Base-by-base conservation (phyloP, 768 basidiomycete species). In the Mycena filopes region DNA sequence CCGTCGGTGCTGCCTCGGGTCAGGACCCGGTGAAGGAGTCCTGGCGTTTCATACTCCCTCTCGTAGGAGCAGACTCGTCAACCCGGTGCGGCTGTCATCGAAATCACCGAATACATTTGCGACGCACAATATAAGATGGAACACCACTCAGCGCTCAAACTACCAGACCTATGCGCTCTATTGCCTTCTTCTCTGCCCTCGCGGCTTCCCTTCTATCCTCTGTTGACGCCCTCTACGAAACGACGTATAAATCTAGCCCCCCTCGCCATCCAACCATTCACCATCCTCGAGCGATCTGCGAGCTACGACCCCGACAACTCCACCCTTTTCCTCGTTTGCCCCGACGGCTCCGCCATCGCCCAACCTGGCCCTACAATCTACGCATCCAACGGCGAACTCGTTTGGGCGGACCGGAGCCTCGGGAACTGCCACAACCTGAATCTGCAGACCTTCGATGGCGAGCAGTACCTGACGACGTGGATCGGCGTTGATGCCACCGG, bases 381-480 rank as follows among this genome's bases (percentile, higher is more conserved):
- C 59, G 28, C 48, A 20, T 60, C 59, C 10, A 43, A 4, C 6
- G 65, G 65, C 38, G 59, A 61, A 23, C 65, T 66, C 25, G 65
- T 66, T 2, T 66, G 65, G 65, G 18, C 65, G n/a, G 54, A 61
- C 21, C 54, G 54, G 4, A 38, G 26, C 10, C 13, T 56, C 25
- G 58, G 45, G 13, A 18, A 1, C 25, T 66, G 59, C 36, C 11
- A 21, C 18, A 47, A 61, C 18, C 46, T 66, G 28, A 61, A 66
- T 31, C 28, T 41, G 6, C 65, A 66, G 36, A 66, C 38, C 0
- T 66, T 26, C 31, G 28, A 55, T 9, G 65, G 65, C 5, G 13
- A 60, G 42, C 36, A 38, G 45, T 60, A 55, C 41, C 65, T 66
- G 25, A 66, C 65, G 3, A n/a, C 61, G 20, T 66, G 65, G 65